Evolutionary conservation across 768 basidiomycete genomes (phyloP).

Genomic region (Rhodotorula toruloides): DNA sequence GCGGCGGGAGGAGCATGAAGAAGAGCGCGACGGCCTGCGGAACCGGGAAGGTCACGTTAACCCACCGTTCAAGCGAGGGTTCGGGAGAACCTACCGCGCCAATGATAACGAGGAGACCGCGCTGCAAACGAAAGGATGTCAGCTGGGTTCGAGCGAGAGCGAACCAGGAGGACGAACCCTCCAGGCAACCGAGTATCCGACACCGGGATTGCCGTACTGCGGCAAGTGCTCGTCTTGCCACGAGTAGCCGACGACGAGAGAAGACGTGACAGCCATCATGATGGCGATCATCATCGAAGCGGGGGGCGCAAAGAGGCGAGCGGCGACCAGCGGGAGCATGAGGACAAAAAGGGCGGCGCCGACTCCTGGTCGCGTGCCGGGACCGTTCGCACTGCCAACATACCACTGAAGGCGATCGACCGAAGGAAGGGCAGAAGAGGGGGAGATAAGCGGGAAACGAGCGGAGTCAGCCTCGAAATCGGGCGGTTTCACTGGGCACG

Average conservation of each 20-base stretch:
- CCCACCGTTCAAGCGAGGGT: neutral
- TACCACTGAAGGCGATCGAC: constrained; percentile 48
- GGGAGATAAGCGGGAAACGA: no score
- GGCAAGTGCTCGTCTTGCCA: constrained; percentile 56
- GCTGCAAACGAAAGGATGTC: neutral
- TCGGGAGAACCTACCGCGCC: constrained; percentile 45
- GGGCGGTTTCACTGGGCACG: no score
- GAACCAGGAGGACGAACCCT: neutral
- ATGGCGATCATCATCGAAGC: constrained; percentile 41
- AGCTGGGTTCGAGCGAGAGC: neutral
- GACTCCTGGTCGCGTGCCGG: constrained; percentile 55
- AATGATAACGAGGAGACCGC: constrained; percentile 53
- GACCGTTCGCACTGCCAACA: constrained; percentile 51
- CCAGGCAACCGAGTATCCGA: constrained; percentile 46
- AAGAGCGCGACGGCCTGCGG: constrained; percentile 54
- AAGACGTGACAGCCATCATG: constrained; percentile 46
- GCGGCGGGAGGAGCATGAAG: constrained; percentile 55
- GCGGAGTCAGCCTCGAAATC: no score
- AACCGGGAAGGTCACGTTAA: neutral
- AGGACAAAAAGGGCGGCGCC: constrained; percentile 50
- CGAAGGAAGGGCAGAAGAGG: neutral
- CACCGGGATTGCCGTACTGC: constrained; percentile 53
- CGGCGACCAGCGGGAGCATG: constrained; percentile 52
- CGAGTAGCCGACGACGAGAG: constrained; percentile 53
- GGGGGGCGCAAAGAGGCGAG: constrained; percentile 53